These are phyloP conservation scores for Jatropha curcas DNA, from an alignment of 345 rosid species.

Conservation along the genomic window DNA sequence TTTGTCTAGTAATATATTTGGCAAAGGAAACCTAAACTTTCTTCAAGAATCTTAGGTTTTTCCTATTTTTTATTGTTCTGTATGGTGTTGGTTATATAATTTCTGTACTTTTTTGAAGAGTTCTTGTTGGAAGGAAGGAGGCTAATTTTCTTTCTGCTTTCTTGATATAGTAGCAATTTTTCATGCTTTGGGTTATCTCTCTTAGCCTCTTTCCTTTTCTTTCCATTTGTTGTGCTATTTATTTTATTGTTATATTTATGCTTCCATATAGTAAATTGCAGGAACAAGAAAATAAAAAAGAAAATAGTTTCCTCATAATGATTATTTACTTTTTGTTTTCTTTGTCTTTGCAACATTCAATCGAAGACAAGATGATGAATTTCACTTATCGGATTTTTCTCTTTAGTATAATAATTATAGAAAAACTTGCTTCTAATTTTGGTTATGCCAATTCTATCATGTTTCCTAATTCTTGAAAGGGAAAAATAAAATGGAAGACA, in stretches of 20 bases:
- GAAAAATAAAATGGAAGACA: background rate
- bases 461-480: background rate
- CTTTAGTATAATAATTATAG: background rate
- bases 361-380: background rate
- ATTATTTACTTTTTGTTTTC: too few relatives aligned
- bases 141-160: conserved; percentile 24
- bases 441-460: background rate
- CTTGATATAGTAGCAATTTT: conserved; percentile 38
- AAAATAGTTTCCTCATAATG: too few relatives aligned
- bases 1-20: conserved; percentile 13
- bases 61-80: conserved; percentile 25
- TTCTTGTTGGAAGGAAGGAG: conserved; percentile 1
- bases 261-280: too few relatives aligned
- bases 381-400: background rate
- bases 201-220: background rate
- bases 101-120: conserved; percentile 32
- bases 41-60: conserved; percentile 20
- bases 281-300: too few relatives aligned
- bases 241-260: too few relatives aligned
- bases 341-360: background rate
- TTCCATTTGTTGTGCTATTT: too few relatives aligned
- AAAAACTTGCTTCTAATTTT: background rate
- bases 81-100: conserved; percentile 15
- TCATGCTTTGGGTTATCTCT: background rate
- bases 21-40: conserved; percentile 23